Evolutionary conservation across 352 stramenopile genomes (phyloP).

Genomic region (Phytophthora sp.): DNA sequence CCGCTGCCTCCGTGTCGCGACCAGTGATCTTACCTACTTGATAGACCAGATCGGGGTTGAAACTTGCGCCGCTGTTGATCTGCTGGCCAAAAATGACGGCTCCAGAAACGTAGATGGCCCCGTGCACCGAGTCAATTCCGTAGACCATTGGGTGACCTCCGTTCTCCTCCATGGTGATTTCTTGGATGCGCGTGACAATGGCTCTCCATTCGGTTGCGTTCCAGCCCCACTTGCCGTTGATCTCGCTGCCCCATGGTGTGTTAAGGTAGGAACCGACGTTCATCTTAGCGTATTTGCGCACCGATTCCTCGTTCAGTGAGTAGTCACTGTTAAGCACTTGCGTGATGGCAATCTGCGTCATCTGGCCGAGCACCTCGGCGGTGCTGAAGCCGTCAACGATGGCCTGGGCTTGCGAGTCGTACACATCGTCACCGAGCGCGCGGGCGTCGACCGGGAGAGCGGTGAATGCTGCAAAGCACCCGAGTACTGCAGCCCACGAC

Average conservation of each 20-base stretch:
- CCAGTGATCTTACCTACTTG: conserved; percentile 74
- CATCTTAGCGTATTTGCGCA: conserved; percentile 71
- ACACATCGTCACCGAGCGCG: conserved; percentile 28
- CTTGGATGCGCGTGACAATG: conserved; percentile 81
- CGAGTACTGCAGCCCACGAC: conserved; percentile 38
- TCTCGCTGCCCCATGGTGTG: conserved; percentile 39
- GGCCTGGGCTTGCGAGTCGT: conserved; percentile 45
- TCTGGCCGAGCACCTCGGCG: conserved; percentile 80
- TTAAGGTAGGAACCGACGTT: conserved; percentile 91
- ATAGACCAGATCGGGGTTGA: conserved; percentile 83
- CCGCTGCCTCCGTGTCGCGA: conserved; percentile 85
- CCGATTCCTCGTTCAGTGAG: conserved; percentile 60
- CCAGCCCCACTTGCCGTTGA: conserved; percentile 48
- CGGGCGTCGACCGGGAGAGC: conserved; percentile 4
- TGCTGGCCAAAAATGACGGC: conserved; percentile 89
- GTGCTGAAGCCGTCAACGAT: conserved; percentile 64
- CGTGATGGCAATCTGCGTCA: conserved; percentile 90
- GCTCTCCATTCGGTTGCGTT: conserved; percentile 68
- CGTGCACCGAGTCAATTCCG: conserved; percentile 92
- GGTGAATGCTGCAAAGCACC: conserved; percentile 32
- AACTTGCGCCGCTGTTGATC: conserved; percentile 89
- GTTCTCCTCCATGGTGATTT: conserved; percentile 74
- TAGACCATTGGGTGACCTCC: conserved; percentile 77
- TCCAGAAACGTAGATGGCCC: conserved; percentile 85
- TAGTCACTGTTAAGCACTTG: conserved; percentile 69